Conservation (phyloP, 1,139 yeast genomes). For the Pichia sp. region DNA sequence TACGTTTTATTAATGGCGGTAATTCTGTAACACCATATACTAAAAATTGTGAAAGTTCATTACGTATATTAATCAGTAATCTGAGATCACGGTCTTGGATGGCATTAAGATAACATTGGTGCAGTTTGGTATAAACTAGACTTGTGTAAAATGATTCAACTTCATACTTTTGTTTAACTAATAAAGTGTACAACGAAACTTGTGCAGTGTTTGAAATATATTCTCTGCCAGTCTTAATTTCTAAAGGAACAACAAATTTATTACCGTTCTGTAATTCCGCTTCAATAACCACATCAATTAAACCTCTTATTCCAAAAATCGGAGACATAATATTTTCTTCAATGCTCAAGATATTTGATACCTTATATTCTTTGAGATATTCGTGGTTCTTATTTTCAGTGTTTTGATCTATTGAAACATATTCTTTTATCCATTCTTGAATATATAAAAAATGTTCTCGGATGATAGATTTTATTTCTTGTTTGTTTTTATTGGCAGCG, state of each 20-base stretch:
- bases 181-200: slow-evolving; percentile 73
- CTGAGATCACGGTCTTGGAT: slow-evolving; percentile 52
- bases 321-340: slow-evolving; percentile 95
- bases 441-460: slow-evolving; percentile 51
- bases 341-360: slow-evolving; percentile 64
- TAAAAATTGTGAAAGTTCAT: slow-evolving; percentile 56
- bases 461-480: slow-evolving; percentile 42
- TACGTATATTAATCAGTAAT: slow-evolving; percentile 61
- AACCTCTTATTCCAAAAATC: slow-evolving; percentile 83
- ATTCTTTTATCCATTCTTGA: slow-evolving; percentile 55
- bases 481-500: slow-evolving; percentile 48
- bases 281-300: slow-evolving; percentile 81
- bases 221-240: slow-evolving; percentile 78
- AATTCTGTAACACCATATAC: slow-evolving; percentile 44
- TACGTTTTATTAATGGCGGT: slow-evolving; percentile 54
- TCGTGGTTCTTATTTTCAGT: too few relatives aligned
- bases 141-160: slow-evolving; percentile 59
- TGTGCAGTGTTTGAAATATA: slow-evolving; percentile 78
- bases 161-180: slow-evolving; percentile 75
- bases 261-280: slow-evolving; percentile 40
- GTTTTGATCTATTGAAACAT: slow-evolving; percentile 25
- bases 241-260: slow-evolving; percentile 65
- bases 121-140: slow-evolving; percentile 66
- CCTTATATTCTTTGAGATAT: slow-evolving; percentile 35
- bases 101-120: slow-evolving; percentile 38